Conservation (phyloP, 192 early-diverging fungal genomes). For the Coemansia sp. region DNA sequence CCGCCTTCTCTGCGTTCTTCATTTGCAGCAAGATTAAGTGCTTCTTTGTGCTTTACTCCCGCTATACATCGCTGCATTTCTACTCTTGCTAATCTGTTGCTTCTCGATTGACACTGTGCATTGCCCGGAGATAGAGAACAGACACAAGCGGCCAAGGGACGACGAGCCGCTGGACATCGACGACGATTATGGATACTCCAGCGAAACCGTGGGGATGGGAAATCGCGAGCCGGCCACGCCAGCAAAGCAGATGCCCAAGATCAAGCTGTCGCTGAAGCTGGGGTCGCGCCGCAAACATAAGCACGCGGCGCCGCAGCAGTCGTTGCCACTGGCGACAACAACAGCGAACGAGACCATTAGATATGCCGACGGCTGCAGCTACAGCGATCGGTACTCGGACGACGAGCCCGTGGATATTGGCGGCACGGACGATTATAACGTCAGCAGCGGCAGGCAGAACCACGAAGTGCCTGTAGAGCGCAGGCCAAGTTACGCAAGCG, state of each 20-base stretch:
- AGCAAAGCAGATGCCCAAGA: slow-evolving; percentile 23
- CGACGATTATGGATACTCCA: slow-evolving; percentile 1
- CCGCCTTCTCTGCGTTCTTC: background rate
- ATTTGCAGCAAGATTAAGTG: background rate
- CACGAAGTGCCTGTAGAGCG: background rate
- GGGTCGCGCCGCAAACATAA: slow-evolving; percentile 17
- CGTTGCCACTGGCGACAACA: too few species aligned
- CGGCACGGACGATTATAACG: slow-evolving; percentile 5
- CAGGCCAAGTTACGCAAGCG: background rate
- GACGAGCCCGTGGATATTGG: slow-evolving; percentile 29
- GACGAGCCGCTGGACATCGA: slow-evolving; percentile 1
- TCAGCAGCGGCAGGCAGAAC: background rate
- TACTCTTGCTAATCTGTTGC: background rate
- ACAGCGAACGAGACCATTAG: background rate
- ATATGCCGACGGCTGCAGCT: background rate
- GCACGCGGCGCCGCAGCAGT: background rate
- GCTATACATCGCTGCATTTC: background rate
- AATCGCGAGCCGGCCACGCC: background rate
- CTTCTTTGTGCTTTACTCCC: too few species aligned
- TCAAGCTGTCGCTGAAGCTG: slow-evolving; percentile 47
- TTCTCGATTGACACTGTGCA: background rate
- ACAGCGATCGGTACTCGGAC: background rate
- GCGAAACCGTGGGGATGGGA: background rate
- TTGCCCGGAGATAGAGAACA: slow-evolving; percentile 8
- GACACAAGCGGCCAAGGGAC: slow-evolving; percentile 13